Base-by-base conservation (phyloP, 768 basidiomycete species). In the Rhodosporidiobolus sp. region DNA sequence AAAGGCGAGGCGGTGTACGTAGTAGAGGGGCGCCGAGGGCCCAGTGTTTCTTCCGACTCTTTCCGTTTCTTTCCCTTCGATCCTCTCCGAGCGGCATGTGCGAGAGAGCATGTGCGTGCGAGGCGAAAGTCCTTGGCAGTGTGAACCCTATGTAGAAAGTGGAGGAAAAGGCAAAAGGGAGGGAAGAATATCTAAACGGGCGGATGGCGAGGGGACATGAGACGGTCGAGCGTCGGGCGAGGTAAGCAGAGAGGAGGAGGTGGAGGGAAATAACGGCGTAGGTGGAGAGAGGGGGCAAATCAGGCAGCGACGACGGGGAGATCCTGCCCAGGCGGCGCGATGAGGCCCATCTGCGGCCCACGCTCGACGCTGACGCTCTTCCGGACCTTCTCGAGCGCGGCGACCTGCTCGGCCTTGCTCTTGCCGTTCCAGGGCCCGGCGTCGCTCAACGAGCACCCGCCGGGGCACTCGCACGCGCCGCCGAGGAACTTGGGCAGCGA, bases 401-500 rank as follows among this genome's bases (percentile, higher is more conserved):
- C 16, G 28, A 32, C 26, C 57, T 53, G 43, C 56, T 73, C 63
- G 38, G 48, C 58, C 72, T 59, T 63, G 26, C 35, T 50, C 38
- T 45, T 52, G 6, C 71, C 77, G 78, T 90, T 91, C 95, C 94
- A 97, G 16, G 95, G 94, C 14, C 95, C 95, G 1, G 86, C 90
- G 82, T 99, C 92, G 74, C 88, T 89, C 83, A 93, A 80, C 67
- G 88, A 90, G 81, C 94, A 97, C 0, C 93, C 91, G 0, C 86
- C 90, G 3, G 79, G 70, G 78, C 94, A 97, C 53, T 84, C 79
- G 80, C 95, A 97, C 61, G 63, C 81, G 4, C 95, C 95, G 1
- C 95, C 94, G 93, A 79, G 87, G 78, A 91, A 90, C 77, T 83
- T 85, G 7, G 94, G 95, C 65, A 99, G 80, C 81, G 90, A 92